These are phyloP conservation scores for Neofusicoccum umdonicola DNA, from an alignment of 2,329 filamentous ascomycete genomes.

Conservation along the genomic window DNA sequence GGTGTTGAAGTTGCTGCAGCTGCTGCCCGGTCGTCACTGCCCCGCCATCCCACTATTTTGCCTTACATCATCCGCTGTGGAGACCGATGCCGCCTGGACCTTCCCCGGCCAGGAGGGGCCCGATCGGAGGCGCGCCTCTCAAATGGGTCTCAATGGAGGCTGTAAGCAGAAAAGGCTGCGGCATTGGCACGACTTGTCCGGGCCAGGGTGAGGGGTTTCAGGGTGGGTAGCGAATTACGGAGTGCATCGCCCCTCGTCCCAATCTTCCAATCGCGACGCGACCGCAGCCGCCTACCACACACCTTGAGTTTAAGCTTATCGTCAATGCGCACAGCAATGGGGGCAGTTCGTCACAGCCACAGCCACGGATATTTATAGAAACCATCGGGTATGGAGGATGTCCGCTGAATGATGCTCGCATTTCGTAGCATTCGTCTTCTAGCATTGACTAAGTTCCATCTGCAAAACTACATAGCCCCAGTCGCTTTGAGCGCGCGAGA, in stretches of 20 bases:
- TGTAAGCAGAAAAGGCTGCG: background rate
- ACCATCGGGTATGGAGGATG: background rate
- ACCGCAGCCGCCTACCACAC: background rate
- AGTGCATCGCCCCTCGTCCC: background rate
- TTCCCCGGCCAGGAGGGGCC: background rate
- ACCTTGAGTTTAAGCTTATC: background rate
- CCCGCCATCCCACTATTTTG: slow-evolving; percentile 13
- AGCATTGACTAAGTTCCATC: slow-evolving; percentile 8
- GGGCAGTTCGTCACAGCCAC: background rate
- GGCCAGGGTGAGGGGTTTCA: background rate
- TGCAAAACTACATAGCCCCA: slow-evolving; percentile 12
- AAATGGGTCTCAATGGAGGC: background rate
- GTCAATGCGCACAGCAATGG: background rate
- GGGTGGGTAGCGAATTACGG: background rate
- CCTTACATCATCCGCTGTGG: slow-evolving; percentile 8
- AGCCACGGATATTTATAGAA: background rate
- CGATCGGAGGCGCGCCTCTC: background rate
- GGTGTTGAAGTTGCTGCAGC: background rate
- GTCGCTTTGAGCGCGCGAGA: slow-evolving; percentile 8
- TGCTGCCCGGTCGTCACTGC: background rate
- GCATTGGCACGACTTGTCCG: background rate
- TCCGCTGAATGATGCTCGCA: background rate
- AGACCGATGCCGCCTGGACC: background rate
- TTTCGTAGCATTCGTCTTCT: slow-evolving; percentile 1
- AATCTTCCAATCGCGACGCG: background rate